These are phyloP conservation scores for Rubia tinctorum DNA, from an alignment of 305 asterid genomes.

Conservation along the genomic window DNA sequence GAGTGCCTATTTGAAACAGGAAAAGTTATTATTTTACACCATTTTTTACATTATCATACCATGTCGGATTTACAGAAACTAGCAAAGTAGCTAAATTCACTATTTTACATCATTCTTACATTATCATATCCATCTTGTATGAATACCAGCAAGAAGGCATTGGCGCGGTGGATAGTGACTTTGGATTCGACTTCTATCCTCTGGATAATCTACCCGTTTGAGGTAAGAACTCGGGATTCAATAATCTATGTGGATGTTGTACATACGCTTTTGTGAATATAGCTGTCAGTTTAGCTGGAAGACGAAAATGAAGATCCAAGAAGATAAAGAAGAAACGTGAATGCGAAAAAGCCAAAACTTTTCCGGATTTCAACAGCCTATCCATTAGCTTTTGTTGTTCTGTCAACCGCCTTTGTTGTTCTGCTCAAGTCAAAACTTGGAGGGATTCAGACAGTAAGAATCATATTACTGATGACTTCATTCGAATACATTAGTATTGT, in stretches of 20 bases:
- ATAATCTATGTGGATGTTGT: conserved; percentile 30
- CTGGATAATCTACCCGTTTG: conserved; percentile 65
- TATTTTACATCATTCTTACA: too few relatives aligned
- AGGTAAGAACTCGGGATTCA: conserved; percentile 3
- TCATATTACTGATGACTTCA: background rate
- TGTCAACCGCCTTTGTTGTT: conserved; percentile 65
- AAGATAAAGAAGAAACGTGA: conserved; percentile 23
- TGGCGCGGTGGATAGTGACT: conserved; percentile 48
- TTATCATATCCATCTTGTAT: background rate
- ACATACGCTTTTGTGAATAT: conserved; percentile 38
- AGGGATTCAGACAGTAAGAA: conserved; percentile 61
- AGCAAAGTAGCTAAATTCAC: background rate
- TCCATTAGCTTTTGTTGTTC: conserved; percentile 75
- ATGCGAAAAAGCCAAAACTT: conserved; percentile 59
- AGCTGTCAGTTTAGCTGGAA: conserved; percentile 12
- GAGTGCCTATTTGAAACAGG: conserved; percentile 64
- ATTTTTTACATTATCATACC: too few relatives aligned
- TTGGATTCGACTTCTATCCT: conserved; percentile 55
- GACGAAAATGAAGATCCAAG: conserved; percentile 11
- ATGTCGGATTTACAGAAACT: too few relatives aligned
- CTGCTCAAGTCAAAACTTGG: conserved; percentile 57
- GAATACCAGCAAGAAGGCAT: conserved; percentile 50
- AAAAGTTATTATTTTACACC: too few relatives aligned
- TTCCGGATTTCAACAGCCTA: conserved; percentile 94
- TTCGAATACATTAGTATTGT: background rate